These are phyloP conservation scores for Candida hungchunana DNA, from an alignment of 805 yeast species.

Conservation along the genomic window DNA sequence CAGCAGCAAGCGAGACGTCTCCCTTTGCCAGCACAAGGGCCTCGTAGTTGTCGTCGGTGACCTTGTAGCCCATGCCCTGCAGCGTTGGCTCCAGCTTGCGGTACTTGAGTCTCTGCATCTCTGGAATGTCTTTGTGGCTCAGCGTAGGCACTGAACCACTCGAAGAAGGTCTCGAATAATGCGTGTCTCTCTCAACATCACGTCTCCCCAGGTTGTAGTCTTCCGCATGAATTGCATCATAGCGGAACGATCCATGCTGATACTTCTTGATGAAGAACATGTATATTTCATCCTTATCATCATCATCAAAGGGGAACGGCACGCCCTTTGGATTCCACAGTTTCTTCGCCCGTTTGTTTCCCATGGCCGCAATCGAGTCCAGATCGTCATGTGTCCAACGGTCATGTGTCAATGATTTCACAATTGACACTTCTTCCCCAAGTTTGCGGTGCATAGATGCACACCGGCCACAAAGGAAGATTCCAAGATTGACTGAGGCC, in stretches of 20 bases:
- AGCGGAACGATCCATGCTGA: constrained; percentile 51
- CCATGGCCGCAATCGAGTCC: constrained; percentile 38
- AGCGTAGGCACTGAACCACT: constrained; percentile 34
- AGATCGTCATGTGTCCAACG: constrained; percentile 60
- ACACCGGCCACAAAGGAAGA: constrained; percentile 80
- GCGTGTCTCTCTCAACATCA: constrained; percentile 8
- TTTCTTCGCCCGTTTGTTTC: constrained; percentile 56
- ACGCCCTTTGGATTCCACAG: constrained; percentile 66
- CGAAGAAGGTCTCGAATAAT: constrained; percentile 14
- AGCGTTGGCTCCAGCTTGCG: constrained; percentile 44
- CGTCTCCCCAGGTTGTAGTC: constrained; percentile 25
- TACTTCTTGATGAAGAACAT: constrained; percentile 65
- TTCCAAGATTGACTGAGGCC: constrained; percentile 43
- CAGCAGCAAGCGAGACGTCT: constrained; percentile 53
- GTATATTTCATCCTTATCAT: constrained; percentile 58
- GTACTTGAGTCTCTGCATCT: constrained; percentile 49
- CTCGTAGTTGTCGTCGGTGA: constrained; percentile 56
- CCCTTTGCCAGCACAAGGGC: constrained; percentile 60
- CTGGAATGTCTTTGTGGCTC: constrained; percentile 48
- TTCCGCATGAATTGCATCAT: constrained; percentile 25
- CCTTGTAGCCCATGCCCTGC: constrained; percentile 52
- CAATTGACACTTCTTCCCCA: constrained; percentile 56
- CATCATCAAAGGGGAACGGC: constrained; percentile 75
- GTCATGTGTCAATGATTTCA: constrained; percentile 72
- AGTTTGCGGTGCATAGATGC: constrained; percentile 71